Evolutionary conservation across 495 filamentous ascomycete species (phyloP).

Genomic region (Ascobolus immersus): DNA sequence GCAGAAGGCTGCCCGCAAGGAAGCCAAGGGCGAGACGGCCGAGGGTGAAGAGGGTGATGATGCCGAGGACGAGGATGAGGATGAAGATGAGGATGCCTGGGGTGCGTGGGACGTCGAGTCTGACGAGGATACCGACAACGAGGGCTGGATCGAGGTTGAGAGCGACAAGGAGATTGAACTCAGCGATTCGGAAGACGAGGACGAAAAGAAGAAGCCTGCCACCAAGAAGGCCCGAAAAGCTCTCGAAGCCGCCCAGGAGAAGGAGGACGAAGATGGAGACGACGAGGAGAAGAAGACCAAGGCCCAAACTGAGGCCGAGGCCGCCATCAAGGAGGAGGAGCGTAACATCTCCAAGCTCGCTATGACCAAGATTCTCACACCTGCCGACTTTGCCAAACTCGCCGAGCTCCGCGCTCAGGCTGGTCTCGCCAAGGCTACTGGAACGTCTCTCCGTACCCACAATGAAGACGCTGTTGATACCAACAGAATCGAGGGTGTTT

Average conservation of each 20-base stretch:
- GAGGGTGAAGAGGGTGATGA: conserved; percentile 33
- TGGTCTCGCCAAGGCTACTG: conserved; percentile 36
- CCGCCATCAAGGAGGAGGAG: no score
- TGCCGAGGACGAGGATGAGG: conserved; percentile 28
- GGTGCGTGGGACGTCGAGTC: conserved; percentile 11
- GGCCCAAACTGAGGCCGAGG: no score
- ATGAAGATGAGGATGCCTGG: conserved; percentile 19
- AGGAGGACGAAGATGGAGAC: not conserved
- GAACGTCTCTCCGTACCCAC: conserved; percentile 8
- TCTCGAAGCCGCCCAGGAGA: not conserved
- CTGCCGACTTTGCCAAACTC: conserved; percentile 45
- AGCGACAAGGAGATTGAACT: conserved; percentile 59
- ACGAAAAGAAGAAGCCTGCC: conserved; percentile 29
- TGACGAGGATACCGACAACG: conserved; percentile 34
- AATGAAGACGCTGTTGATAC: conserved; percentile 34
- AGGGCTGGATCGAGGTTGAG: conserved; percentile 81
- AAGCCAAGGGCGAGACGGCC: conserved; percentile 34
- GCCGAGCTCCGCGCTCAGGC: conserved; percentile 57
- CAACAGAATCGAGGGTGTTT: conserved; percentile 30
- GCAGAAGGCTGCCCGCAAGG: conserved; percentile 43
- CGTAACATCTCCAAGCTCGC: conserved; percentile 13
- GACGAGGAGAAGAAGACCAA: not conserved
- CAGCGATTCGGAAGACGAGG: conserved; percentile 43
- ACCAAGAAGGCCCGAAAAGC: conserved; percentile 31
- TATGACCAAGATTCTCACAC: conserved; percentile 13